Evolutionary conservation across 2,329 filamentous ascomycete species (phyloP).

Genomic region (Parafenestella ontariensis): DNA sequence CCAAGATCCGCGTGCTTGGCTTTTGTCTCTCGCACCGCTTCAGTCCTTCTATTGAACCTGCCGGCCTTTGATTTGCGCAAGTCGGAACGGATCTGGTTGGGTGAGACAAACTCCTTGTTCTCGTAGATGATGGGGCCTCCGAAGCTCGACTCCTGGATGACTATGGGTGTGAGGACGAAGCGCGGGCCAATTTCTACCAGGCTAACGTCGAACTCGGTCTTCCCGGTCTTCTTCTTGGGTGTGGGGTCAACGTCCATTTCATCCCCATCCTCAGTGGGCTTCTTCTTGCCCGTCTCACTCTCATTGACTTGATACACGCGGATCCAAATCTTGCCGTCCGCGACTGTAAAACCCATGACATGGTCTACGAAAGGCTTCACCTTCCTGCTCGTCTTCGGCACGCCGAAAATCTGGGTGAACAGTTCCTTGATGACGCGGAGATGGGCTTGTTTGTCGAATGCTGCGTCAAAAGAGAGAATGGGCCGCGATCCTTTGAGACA

Average conservation of each 20-base stretch:
- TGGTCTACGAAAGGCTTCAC: conserved; percentile 97
- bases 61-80: conserved; percentile 77
- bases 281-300: conserved; percentile 66
- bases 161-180: conserved; percentile 90
- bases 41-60: conserved; percentile 77
- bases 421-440: conserved; percentile 87
- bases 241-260: conserved; percentile 44
- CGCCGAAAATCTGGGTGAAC: conserved; percentile 87
- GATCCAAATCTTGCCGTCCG: conserved; percentile 95
- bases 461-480: conserved; percentile 87
- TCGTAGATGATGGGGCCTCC: conserved; percentile 97
- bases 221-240: conserved; percentile 56
- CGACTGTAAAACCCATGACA: conserved; percentile 89
- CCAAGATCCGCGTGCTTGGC: conserved; percentile 80
- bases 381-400: conserved; percentile 85
- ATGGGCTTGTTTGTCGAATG: conserved; percentile 83
- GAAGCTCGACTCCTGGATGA: conserved; percentile 94
- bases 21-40: conserved; percentile 74
- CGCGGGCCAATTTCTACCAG: conserved; percentile 93
- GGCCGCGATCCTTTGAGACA: conserved; percentile 92
- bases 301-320: conserved; percentile 93
- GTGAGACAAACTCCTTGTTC: conserved; percentile 96
- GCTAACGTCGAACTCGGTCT: conserved; percentile 73
- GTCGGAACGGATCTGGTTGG: conserved; percentile 91
- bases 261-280: conserved; percentile 48